These are phyloP conservation scores for Colletotrichum neosansevieriae DNA, from an alignment of 2,329 filamentous ascomycete species.

Conservation along the genomic window DNA sequence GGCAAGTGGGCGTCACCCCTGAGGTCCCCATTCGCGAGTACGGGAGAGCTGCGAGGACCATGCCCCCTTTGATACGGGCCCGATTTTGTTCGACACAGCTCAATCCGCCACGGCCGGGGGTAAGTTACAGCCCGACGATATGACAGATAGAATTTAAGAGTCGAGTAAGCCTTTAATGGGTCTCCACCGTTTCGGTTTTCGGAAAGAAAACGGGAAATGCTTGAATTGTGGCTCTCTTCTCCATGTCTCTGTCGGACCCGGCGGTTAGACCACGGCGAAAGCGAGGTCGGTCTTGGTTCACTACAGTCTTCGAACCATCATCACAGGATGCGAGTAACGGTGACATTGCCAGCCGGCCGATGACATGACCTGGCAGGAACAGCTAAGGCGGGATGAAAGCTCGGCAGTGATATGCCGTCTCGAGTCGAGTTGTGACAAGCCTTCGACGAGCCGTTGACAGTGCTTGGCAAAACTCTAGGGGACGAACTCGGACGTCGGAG, in stretches of 20 bases:
- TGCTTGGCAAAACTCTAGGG: constrained; percentile 32
- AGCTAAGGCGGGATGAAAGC: constrained; percentile 35
- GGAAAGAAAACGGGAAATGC: constrained; percentile 22
- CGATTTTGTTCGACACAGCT: constrained; percentile 15
- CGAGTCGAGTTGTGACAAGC: constrained; percentile 32
- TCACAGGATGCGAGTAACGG: not conserved
- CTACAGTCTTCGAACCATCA: not conserved
- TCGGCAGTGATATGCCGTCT: constrained; percentile 31
- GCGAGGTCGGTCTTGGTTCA: not conserved
- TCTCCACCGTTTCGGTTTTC: constrained; percentile 25
- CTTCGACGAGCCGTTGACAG: constrained; percentile 37
- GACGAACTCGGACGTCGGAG: constrained; percentile 24
- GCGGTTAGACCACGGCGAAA: not conserved
- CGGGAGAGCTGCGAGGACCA: constrained; percentile 6
- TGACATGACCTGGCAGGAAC: constrained; percentile 32
- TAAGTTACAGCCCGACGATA: constrained; percentile 13
- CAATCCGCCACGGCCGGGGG: constrained; percentile 20
- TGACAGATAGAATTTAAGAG: not conserved
- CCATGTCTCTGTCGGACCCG: not conserved
- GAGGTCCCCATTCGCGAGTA: constrained; percentile 14
- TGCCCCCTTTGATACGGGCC: constrained; percentile 10
- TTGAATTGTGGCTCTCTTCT: constrained; percentile 22
- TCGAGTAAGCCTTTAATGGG: not conserved
- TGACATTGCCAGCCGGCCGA: constrained; percentile 22
- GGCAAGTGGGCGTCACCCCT: constrained; percentile 21